phyloP scores from a whole-genome alignment of 78 protist genomes.

The Mastigamoeba balamuthi region DNA sequence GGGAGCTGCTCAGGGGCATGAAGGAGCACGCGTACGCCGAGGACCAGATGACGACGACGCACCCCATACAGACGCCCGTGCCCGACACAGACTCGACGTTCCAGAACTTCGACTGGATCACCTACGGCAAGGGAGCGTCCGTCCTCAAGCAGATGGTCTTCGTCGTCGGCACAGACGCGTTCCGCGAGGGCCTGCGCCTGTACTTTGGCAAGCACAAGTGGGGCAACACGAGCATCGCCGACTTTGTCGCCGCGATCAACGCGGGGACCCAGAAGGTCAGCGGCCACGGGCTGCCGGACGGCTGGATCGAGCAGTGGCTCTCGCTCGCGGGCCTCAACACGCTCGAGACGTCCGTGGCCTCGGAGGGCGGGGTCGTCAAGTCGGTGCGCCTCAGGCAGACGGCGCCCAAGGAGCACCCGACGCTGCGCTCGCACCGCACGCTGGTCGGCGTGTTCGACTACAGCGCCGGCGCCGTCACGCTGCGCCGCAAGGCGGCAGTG shows the following conservation, averaged over 20 bases:
- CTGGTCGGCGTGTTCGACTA: not conserved
- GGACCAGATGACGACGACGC: conserved; percentile 3
- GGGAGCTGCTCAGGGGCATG: not conserved
- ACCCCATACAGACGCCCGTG: conserved; percentile 13
- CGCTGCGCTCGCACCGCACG: not conserved
- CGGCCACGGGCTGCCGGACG: not conserved
- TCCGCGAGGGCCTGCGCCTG: conserved; percentile 2
- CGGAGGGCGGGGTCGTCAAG: not conserved
- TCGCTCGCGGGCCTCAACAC: not conserved
- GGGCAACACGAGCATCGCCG: not conserved
- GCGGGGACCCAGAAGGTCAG: no score
- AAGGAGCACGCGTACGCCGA: not conserved
- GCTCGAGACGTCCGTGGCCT: not conserved
- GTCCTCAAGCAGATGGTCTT: not conserved
- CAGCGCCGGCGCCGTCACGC: not conserved
- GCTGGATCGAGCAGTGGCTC: not conserved
- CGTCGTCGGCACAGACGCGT: not conserved
- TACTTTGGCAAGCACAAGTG: not conserved
- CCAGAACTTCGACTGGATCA: conserved; percentile 14
- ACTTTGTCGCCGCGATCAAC: not conserved
- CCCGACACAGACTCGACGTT: not conserved
- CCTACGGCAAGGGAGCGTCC: conserved; percentile 27
- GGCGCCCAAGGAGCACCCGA: not conserved
- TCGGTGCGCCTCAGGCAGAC: not conserved
- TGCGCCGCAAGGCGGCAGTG: not conserved